A percentile compares a stretch with the other conserved stretches of the same genome.
phyloP scores from a whole-genome alignment of 73 alveolate genomes.

The Paramecium tetraurelia region DNA sequence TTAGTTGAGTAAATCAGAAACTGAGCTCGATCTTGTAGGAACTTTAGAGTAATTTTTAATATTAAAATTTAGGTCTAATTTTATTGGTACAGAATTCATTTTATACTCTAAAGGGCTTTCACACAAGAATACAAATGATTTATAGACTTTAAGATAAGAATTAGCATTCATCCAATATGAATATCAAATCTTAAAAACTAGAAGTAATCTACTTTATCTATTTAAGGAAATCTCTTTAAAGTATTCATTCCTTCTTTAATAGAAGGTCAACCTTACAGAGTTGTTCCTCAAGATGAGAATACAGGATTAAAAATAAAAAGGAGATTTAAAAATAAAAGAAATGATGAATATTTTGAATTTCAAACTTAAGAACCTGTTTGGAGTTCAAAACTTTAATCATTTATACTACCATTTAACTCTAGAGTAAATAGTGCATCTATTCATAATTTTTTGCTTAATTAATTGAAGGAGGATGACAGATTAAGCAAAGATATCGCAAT shows the following conservation, averaged over 20 bases:
- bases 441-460: background rate
- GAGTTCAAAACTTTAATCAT: background rate
- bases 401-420: background rate
- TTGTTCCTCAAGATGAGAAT: background rate
- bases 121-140: background rate
- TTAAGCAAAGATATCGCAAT: background rate
- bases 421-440: background rate
- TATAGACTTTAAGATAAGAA: background rate
- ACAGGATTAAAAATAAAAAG: background rate
- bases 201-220: background rate
- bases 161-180: background rate
- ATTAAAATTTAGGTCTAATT: background rate
- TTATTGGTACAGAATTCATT: background rate
- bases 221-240: background rate
- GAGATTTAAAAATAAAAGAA: background rate
- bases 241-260: background rate
- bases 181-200: background rate
- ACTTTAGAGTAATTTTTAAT: background rate
- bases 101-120: background rate
- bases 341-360: background rate
- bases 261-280: background rate
- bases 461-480: background rate
- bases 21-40: background rate
- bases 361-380: background rate
- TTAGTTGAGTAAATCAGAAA: background rate